Conservation (phyloP, 352 stramenopile genomes). For the Thalassiosira hispida region DNA sequence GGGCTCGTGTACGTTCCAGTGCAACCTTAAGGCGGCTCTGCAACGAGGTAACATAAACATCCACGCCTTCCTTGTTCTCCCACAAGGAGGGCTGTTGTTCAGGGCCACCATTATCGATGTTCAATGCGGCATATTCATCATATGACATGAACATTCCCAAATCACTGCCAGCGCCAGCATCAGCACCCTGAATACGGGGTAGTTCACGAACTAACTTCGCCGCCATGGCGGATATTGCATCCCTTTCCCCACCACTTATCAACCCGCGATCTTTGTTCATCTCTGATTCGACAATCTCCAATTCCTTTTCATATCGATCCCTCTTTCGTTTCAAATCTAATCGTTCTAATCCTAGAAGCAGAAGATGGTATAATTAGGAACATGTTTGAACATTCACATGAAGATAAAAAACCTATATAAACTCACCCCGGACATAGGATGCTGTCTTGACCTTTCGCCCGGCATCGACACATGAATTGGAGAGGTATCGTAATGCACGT, state of each 20-base stretch:
- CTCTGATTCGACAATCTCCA: constrained; percentile 48
- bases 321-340: constrained; percentile 55
- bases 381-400: too few relatives aligned
- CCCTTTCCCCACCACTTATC: background rate
- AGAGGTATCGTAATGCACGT: constrained; percentile 52
- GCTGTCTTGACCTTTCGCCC: constrained; percentile 47
- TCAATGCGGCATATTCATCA: constrained; percentile 45
- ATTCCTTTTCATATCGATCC: constrained; percentile 51
- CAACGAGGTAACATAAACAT: constrained; percentile 29
- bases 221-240: constrained; percentile 38
- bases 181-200: constrained; percentile 18
- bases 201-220: constrained; percentile 38
- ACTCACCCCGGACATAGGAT: constrained; percentile 50
- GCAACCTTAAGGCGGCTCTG: constrained; percentile 42
- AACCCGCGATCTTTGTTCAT: constrained; percentile 54
- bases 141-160: constrained; percentile 30
- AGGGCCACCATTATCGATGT: constrained; percentile 9
- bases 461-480: constrained; percentile 53
- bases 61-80: constrained; percentile 37
- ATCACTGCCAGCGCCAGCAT: constrained; percentile 38
- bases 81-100: constrained; percentile 25
- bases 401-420: too few relatives aligned
- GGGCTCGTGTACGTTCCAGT: constrained; percentile 41
- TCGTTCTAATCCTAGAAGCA: constrained; percentile 44
- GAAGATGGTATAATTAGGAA: too few relatives aligned